Percentiles rank a stretch among this genome's conserved stretches.
These are phyloP conservation scores for Cercospora canescens DNA, from an alignment of 2,329 filamentous ascomycete genomes.

Conservation along the genomic window DNA sequence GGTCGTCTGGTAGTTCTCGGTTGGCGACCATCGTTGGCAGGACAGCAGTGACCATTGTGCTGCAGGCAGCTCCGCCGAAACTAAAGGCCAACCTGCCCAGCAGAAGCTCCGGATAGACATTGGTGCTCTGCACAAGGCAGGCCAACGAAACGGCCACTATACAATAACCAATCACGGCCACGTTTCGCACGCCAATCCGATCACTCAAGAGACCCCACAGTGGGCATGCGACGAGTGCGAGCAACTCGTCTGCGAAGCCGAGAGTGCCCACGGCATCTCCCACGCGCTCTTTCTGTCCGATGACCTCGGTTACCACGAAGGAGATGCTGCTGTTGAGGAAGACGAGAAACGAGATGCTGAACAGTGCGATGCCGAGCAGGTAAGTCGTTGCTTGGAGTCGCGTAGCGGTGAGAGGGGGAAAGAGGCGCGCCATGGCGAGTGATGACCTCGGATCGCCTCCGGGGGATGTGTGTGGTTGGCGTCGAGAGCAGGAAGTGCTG, in stretches of 20 bases:
- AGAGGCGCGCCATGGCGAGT: constrained; percentile 29
- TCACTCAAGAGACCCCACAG: constrained; percentile 78
- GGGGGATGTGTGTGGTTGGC: not conserved
- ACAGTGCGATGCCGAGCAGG: constrained; percentile 77
- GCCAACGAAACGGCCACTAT: constrained; percentile 77
- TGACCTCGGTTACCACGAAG: constrained; percentile 81
- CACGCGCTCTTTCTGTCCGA: constrained; percentile 71
- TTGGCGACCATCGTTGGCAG: constrained; percentile 67
- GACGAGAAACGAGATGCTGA: constrained; percentile 86
- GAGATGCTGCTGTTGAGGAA: constrained; percentile 84
- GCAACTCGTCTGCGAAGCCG: constrained; percentile 80
- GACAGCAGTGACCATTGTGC: constrained; percentile 97
- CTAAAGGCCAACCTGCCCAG: constrained; percentile 86
- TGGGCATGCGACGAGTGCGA: constrained; percentile 78
- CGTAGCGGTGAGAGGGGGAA: constrained; percentile 54
- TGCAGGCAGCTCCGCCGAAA: constrained; percentile 78
- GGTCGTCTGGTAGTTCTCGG: constrained; percentile 18
- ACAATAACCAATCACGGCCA: constrained; percentile 71
- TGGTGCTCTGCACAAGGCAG: constrained; percentile 79
- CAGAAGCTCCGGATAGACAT: constrained; percentile 86
- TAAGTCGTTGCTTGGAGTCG: constrained; percentile 65
- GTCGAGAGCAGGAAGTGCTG: not conserved
- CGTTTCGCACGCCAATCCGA: constrained; percentile 67
- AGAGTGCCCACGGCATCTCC: constrained; percentile 82
- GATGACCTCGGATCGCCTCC: not conserved